phyloP scores from a whole-genome alignment of 2,329 filamentous ascomycete species.

The Cordyceps farinosa region DNA sequence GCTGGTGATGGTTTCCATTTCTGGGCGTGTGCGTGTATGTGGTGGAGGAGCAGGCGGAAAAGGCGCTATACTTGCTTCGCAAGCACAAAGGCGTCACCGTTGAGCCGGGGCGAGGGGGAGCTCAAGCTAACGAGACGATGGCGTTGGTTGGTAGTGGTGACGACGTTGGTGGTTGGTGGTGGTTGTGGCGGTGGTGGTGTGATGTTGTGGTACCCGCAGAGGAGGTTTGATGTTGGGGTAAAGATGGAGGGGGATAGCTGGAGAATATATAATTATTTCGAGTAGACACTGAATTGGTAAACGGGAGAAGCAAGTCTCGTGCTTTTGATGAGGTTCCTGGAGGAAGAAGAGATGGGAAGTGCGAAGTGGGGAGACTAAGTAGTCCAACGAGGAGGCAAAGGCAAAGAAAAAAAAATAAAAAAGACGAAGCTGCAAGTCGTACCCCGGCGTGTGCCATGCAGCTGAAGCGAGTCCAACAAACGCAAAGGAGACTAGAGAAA shows the following conservation, averaged over 20 bases:
- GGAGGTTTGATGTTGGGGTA: too few relatives aligned
- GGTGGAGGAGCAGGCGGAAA: background rate
- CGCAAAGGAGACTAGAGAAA: background rate
- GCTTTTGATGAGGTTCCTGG: background rate
- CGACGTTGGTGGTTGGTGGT: background rate
- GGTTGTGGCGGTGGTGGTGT: background rate
- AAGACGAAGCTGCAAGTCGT: background rate
- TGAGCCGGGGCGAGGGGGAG: too few relatives aligned
- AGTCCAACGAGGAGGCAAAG: background rate
- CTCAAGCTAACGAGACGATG: too few relatives aligned
- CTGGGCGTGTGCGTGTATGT: background rate
- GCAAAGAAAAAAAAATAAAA: background rate
- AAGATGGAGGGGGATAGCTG: background rate
- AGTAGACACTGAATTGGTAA: background rate
- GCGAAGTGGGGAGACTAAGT: slow-evolving; percentile 17
- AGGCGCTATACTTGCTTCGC: background rate
- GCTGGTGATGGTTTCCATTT: slow-evolving; percentile 31
- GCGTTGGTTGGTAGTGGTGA: background rate
- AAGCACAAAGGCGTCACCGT: background rate
- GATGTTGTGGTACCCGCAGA: background rate
- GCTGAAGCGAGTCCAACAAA: slow-evolving; percentile 8
- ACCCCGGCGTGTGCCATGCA: slow-evolving; percentile 13
- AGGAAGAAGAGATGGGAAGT: slow-evolving; percentile 2
- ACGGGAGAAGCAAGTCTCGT: background rate
- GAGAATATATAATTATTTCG: background rate